Base-by-base conservation (phyloP, 805 yeast genomes). In the Kodamaea fukazawae region DNA sequence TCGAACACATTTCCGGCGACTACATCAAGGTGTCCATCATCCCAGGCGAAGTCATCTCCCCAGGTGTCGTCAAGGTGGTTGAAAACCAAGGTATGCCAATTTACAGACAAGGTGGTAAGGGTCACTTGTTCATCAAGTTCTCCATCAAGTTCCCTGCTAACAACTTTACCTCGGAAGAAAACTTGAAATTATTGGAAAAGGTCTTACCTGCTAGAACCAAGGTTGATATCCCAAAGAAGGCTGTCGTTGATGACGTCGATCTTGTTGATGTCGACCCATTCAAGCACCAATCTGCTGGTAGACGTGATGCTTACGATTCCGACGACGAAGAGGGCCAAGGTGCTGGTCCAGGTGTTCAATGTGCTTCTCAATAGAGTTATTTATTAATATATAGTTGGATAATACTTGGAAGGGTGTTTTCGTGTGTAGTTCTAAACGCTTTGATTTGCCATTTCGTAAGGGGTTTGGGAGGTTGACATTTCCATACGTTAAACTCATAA, bases 21-120 rank as follows among this genome's bases (percentile, higher is more conserved):
- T 88, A 81, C 76, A 71, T 91, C 57, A 87, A 89, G 74, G 78
- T 89, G 43, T 72, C 77, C 28, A 79, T 90, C 47, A 69, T 84
- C 37, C 93, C 97, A 40, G 98, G 98, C 62, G 96, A 91, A 69
- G 89, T 91, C 45, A 84, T 93, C 48, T 56, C 89, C 23, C 97
- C 98, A 37, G 95, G 86, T 48, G 61, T 72, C 30, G 71, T 81
- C 54, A 90, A 88, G 69, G 88, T 88, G 40, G 70, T 93, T 48
- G 88, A 84, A 53, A 87, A 82, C 55, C 90, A 91, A 67, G 99
- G 99, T 81, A 93, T 93, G 99, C 99, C 99, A 51, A 71, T 91
- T 50, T 83, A 75, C 68, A 81, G 93, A 68, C 83, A 78, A 61
- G 96, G 96, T 62, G 87, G 89, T 48, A 74, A 63, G 56, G 99